Percentiles rank a stretch among this genome's conserved stretches.
Conservation (phyloP, 2,329 filamentous ascomycete species). For the Claviceps sp. region DNA sequence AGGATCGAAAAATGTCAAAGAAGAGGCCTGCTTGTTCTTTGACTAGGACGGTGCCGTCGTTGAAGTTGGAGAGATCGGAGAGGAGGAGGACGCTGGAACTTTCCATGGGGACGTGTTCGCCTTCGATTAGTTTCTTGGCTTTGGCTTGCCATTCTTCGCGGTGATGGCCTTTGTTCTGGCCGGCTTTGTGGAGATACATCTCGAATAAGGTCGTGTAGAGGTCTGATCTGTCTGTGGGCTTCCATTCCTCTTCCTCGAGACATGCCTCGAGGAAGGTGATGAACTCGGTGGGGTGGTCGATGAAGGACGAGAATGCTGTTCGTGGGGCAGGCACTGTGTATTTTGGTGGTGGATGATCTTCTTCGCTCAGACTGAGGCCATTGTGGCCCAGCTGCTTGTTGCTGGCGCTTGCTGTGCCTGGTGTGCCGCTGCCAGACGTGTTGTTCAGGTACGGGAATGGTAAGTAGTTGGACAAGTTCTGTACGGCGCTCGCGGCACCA, state of each 20-base stretch:
- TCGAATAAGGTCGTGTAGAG: slow-evolving; percentile 93
- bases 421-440: slow-evolving; percentile 33
- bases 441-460: slow-evolving; percentile 76
- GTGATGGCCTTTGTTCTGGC: slow-evolving; percentile 51
- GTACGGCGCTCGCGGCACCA: slow-evolving; percentile 62
- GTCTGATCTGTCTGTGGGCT: slow-evolving; percentile 64
- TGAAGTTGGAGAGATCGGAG: slow-evolving; percentile 82
- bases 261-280: slow-evolving; percentile 87
- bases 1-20: slow-evolving; percentile 94
- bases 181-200: slow-evolving; percentile 90
- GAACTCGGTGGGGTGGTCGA: slow-evolving; percentile 86
- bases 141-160: slow-evolving; percentile 76
- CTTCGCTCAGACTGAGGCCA: slow-evolving; percentile 34
- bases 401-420: slow-evolving; percentile 32
- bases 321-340: slow-evolving; percentile 76
- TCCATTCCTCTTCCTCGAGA: slow-evolving; percentile 56
- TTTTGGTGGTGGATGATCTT: slow-evolving; percentile 32
- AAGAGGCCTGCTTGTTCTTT: slow-evolving; percentile 85
- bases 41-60: slow-evolving; percentile 80
- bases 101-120: slow-evolving; percentile 71
- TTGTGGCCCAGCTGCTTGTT: slow-evolving; percentile 38
- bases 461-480: slow-evolving; percentile 72
- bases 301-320: slow-evolving; percentile 89
- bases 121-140: slow-evolving; percentile 78
- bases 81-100: slow-evolving; percentile 88